Base-by-base conservation (phyloP, 2,329 filamentous ascomycete species). In the Arthrobotrys entomopaga region DNA sequence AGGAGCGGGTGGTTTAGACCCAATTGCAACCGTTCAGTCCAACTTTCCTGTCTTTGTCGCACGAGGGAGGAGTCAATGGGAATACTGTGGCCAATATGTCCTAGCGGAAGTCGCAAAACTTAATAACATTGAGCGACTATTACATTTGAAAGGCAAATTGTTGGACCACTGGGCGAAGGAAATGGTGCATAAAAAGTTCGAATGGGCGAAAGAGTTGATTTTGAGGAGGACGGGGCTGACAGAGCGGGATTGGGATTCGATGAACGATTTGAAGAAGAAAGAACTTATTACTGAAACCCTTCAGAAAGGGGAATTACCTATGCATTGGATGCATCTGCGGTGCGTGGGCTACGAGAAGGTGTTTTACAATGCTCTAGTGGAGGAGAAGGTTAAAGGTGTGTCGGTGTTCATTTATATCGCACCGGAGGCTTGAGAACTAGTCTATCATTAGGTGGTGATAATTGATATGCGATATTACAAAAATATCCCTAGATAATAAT, bases 311-410 rank as follows among this genome's bases (percentile, higher is more conserved):
- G 40, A 19, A 2, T 34, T 74, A 11, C 63, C 63, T 1, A 74
- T 74, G 70, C 26, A 64, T n/a, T 74, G 70, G 70, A 56, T 67
- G 13, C 70, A 74, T 52, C 19, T 74, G 34, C 63, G 54, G 22
- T 74, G 70, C 34, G 70, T 74, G 4, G 70, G 63, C 16, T 74
- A 61, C 6, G 63, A 74, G 10, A 16, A 15, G 22, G 57, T 0
- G 6, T 43, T 74, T 16, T 74, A 74, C 38, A 43, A 67, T 1
- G 70, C 63, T 0, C 48, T 74, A 5, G 5, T 74, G 8, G n/a
- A n/a, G 29, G 34, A 52, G 34, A 67, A 74, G 38, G 26, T 38
- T 15, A 56, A 66, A 29, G 26, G 50, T 46, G 26, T 54, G 40
- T 53, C 46, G 40, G n/a, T 29, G 7, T 54, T 46, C 29, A 46